Evolutionary conservation across 164 flowering plant species (phyloP).

Genomic region (Dillenia suffruticosa): DNA sequence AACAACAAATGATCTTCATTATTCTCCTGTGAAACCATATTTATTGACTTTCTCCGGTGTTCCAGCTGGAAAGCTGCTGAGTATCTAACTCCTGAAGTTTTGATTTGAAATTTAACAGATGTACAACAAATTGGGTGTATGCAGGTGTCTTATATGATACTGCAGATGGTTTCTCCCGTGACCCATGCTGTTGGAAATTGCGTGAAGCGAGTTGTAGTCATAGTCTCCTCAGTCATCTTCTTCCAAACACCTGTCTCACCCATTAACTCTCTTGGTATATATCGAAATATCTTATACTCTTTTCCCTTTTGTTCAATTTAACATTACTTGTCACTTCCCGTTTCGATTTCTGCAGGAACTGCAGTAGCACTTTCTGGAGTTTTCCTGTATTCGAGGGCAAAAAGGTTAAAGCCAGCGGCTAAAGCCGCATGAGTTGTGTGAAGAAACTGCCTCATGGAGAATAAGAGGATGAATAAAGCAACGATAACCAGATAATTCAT

Average conservation of each 20-base stretch:
- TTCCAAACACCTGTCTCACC: constrained; percentile 79
- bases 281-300: background rate
- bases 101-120: background rate
- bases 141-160: constrained; percentile 97
- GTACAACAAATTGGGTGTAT: background rate
- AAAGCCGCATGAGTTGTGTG: constrained; percentile 37
- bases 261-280: constrained; percentile 72
- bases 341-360: constrained; percentile 54
- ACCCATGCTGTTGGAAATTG: constrained; percentile 95
- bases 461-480: too few species aligned
- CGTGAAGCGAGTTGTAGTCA: constrained; percentile 95
- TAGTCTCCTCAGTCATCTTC: constrained; percentile 85
- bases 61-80: too few species aligned
- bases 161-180: constrained; percentile 90
- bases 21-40: too few species aligned
- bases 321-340: background rate
- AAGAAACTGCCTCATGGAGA: too few species aligned
- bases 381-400: constrained; percentile 87
- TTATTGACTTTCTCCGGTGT: too few species aligned
- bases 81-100: background rate
- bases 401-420: constrained; percentile 68
- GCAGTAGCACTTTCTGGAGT: constrained; percentile 92
- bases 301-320: background rate
- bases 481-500: too few species aligned
- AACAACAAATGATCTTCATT: too few species aligned